Conservation (phyloP, 345 rosid genomes). For the Hibiscus trionum region DNA sequence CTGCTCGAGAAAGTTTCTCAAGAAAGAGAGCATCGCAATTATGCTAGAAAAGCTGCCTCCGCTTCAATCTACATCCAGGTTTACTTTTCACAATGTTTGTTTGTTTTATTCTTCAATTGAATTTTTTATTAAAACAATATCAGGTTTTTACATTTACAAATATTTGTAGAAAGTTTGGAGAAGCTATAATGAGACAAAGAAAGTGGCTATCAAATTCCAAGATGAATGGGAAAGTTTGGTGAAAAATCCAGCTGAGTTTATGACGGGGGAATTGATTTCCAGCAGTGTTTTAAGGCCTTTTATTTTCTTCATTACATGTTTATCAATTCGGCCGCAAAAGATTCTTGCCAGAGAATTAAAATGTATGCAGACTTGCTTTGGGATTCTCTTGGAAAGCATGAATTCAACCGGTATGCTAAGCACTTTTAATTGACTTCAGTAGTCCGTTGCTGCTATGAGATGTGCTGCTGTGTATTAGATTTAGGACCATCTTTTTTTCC, state of each 20-base stretch:
- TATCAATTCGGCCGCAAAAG: constrained; percentile 36
- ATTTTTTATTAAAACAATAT: neutral
- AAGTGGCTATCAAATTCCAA: constrained; percentile 47
- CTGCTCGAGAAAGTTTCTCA: constrained; percentile 79
- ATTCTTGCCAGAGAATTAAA: constrained; percentile 39
- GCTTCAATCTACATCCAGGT: constrained; percentile 73
- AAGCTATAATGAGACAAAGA: constrained; percentile 47
- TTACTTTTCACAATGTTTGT: neutral
- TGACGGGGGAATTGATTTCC: constrained; percentile 54
- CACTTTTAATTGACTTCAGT: neutral
- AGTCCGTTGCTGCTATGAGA: neutral
- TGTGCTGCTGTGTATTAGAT: neutral
- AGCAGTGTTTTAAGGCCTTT: constrained; percentile 61
- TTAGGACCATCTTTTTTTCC: neutral
- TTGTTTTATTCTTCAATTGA: neutral
- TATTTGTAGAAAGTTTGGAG: constrained; percentile 66
- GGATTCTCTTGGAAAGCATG: constrained; percentile 64
- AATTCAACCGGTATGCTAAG: constrained; percentile 54
- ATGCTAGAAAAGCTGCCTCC: constrained; percentile 62
- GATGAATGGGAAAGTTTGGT: constrained; percentile 56
- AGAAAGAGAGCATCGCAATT: constrained; percentile 76
- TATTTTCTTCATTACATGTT: constrained; percentile 46
- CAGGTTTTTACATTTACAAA: neutral
- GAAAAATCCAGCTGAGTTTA: constrained; percentile 28
- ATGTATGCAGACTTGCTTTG: constrained; percentile 61